phyloP scores from a whole-genome alignment of 352 stramenopile species.

The Globisporangium cylindrosporum region DNA sequence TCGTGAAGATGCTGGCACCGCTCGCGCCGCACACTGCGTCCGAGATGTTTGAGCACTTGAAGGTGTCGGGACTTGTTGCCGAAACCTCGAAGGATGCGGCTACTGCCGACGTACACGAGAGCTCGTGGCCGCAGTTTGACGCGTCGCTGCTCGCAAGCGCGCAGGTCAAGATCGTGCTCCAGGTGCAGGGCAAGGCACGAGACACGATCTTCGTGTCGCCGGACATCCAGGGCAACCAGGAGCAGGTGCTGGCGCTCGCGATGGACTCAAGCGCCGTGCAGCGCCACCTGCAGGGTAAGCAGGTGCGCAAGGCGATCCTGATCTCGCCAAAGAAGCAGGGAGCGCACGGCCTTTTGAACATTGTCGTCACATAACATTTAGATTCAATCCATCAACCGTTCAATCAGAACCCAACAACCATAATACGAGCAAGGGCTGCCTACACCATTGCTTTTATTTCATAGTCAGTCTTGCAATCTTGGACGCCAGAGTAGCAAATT shows the following conservation, averaged over 20 bases:
- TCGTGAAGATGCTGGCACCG: constrained; percentile 79
- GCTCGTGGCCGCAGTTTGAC: constrained; percentile 61
- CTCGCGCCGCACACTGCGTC: constrained; percentile 75
- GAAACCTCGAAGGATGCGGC: constrained; percentile 7
- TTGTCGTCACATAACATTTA: constrained; percentile 47
- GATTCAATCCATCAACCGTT: not conserved
- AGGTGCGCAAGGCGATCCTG: constrained; percentile 71
- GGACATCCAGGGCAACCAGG: constrained; percentile 46
- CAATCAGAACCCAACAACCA: not conserved
- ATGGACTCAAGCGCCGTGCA: constrained; percentile 53
- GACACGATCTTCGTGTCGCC: constrained; percentile 67
- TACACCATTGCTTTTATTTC: not conserved
- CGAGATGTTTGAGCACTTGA: constrained; percentile 72
- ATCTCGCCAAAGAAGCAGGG: constrained; percentile 82
- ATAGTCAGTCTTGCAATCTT: not conserved
- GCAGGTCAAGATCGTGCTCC: constrained; percentile 80
- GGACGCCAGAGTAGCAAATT: not conserved
- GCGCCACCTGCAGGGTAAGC: constrained; percentile 63
- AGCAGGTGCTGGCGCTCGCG: constrained; percentile 61
- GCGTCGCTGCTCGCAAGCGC: constrained; percentile 49
- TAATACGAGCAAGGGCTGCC: not conserved
- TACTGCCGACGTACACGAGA: constrained; percentile 54
- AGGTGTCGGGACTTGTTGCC: constrained; percentile 22
- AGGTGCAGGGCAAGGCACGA: constrained; percentile 74
- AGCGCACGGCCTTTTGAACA: constrained; percentile 73